Percentiles rank a stretch among this genome's conserved stretches.
phyloP scores from a whole-genome alignment of 192 early-diverging fungal species.

The Coemansia asiatica region DNA sequence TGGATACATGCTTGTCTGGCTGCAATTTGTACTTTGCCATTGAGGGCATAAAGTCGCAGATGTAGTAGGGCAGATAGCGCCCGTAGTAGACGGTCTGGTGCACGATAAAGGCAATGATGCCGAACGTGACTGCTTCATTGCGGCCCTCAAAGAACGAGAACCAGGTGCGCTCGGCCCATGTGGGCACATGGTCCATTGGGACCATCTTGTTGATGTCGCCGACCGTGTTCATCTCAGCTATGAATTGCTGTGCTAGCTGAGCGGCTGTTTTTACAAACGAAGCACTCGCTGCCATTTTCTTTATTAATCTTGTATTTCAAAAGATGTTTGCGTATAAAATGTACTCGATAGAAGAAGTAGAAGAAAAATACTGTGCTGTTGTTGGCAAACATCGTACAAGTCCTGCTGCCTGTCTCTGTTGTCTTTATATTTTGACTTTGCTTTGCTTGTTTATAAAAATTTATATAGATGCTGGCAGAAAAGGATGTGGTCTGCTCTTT shows the following conservation, averaged over 20 bases:
- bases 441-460: not conserved
- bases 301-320: too few relatives aligned
- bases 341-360: too few relatives aligned
- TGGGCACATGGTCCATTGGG: slow-evolving; percentile 25
- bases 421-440: not conserved
- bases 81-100: slow-evolving; percentile 92
- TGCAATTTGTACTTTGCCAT: slow-evolving; percentile 73
- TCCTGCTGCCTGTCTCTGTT: not conserved
- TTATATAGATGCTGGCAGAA: not conserved
- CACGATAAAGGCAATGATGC: slow-evolving; percentile 73
- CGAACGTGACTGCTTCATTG: slow-evolving; percentile 66
- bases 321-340: too few relatives aligned
- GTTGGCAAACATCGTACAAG: too few relatives aligned
- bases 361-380: too few relatives aligned
- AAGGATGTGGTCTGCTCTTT: not conserved
- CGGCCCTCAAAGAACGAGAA: slow-evolving; percentile 63
- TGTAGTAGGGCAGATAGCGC: slow-evolving; percentile 77
- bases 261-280: slow-evolving; percentile 3
- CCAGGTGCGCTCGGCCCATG: slow-evolving; percentile 63
- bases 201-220: slow-evolving; percentile 15
- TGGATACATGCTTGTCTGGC: slow-evolving; percentile 58
- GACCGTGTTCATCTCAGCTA: slow-evolving; percentile 24
- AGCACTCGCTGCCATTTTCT: not conserved
- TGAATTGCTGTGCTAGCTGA: slow-evolving; percentile 23
- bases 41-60: slow-evolving; percentile 82